These are phyloP conservation scores for peach (Prunus persica) DNA, from an alignment of 306 rosid genomes.

Conservation along the genomic window DNA sequence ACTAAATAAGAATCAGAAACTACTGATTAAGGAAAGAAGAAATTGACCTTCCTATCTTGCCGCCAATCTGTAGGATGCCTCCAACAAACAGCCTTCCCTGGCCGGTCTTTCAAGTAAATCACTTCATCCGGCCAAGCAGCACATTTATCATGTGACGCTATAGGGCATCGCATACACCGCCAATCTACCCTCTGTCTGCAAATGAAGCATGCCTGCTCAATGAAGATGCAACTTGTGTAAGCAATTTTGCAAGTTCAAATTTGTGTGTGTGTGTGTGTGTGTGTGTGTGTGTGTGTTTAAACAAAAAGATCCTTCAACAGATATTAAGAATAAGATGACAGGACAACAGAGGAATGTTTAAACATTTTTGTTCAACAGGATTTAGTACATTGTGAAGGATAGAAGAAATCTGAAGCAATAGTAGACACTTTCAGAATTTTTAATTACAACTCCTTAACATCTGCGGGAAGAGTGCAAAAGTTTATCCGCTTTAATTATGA, in stretches of 20 bases:
- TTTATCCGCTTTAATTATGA: neutral
- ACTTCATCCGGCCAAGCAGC: constrained; percentile 87
- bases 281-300: neutral
- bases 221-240: neutral
- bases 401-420: neutral
- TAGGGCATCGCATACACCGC: constrained; percentile 62
- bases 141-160: constrained; percentile 73
- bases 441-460: neutral
- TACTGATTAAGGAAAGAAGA: constrained; percentile 60
- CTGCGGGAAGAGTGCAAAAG: neutral
- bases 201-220: constrained; percentile 65
- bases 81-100: constrained; percentile 79
- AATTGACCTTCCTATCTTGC: constrained; percentile 68
- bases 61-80: constrained; percentile 83
- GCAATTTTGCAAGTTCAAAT: neutral
- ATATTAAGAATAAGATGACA: neutral
- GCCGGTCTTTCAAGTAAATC: constrained; percentile 38
- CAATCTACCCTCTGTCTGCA: constrained; percentile 61
- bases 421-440: neutral
- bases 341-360: neutral
- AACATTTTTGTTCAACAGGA: neutral
- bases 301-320: neutral
- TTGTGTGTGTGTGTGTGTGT: neutral
- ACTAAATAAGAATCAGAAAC: constrained; percentile 1
- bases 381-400: neutral